Conservation (phyloP, 2,329 filamentous ascomycete genomes). For the Metarhizium rileyi region DNA sequence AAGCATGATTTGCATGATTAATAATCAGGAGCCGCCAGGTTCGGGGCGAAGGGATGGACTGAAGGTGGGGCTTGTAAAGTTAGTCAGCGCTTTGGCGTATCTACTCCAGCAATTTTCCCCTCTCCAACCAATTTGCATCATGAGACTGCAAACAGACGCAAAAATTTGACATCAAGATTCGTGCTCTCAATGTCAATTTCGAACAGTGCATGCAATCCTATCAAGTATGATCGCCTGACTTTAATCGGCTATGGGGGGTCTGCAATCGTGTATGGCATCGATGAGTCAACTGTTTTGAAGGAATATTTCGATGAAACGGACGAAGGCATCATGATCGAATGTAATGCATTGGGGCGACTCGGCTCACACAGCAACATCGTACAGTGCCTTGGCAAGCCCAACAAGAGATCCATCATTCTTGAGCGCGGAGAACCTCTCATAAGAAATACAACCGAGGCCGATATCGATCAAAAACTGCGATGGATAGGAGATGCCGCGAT, state of each 20-base stretch:
- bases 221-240: constrained; percentile 1
- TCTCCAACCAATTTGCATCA: too few species aligned
- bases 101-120: neutral
- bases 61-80: neutral
- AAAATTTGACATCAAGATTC: neutral
- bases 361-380: constrained; percentile 5
- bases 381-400: constrained; percentile 1
- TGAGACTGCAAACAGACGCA: too few species aligned
- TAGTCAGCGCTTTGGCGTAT: neutral
- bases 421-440: constrained; percentile 5
- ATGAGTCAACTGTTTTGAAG: constrained; percentile 5
- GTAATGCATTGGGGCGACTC: constrained; percentile 4
- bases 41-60: neutral
- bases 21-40: too few species aligned
- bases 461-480: constrained; percentile 3
- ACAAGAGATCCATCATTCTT: constrained; percentile 4
- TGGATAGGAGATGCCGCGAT: constrained; percentile 2
- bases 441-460: neutral
- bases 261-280: constrained; percentile 6
- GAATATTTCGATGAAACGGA: constrained; percentile 5
- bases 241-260: constrained; percentile 3
- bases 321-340: constrained; percentile 2
- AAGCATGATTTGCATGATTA: neutral
- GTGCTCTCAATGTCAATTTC: neutral
- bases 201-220: neutral